phyloP scores from a whole-genome alignment of 768 basidiomycete species.

The Gloeophyllum trabeum region DNA sequence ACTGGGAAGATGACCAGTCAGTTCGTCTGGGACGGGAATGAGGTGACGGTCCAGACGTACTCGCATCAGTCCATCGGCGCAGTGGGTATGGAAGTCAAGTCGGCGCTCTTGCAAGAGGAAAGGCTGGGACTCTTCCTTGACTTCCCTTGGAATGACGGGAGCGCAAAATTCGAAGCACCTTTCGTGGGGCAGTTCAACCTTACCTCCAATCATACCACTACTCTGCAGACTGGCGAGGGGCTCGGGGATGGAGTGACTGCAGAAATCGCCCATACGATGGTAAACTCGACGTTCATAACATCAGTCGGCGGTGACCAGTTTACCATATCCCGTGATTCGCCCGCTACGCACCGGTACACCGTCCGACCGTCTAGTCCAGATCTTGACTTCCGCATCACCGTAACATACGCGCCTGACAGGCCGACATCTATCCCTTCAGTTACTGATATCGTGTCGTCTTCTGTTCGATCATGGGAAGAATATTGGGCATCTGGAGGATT shows the following conservation, averaged over 20 bases:
- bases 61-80: conserved; percentile 27
- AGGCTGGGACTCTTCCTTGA: conserved; percentile 40
- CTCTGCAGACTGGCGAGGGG: conserved; percentile 12
- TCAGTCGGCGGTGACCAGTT: conserved; percentile 29
- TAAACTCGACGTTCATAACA: conserved; percentile 28
- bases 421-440: conserved; percentile 12
- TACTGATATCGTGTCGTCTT: conserved; percentile 20
- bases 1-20: conserved; percentile 36
- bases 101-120: conserved; percentile 25
- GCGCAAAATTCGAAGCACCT: conserved; percentile 40
- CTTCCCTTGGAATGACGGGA: conserved; percentile 54
- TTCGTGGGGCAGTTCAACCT: conserved; percentile 44
- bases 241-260: conserved; percentile 16
- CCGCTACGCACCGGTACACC: conserved; percentile 34
- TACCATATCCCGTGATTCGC: conserved; percentile 28
- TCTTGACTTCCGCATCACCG: conserved; percentile 23
- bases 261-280: conserved; percentile 30
- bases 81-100: conserved; percentile 28
- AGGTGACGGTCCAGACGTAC: conserved; percentile 27
- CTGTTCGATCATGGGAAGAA: conserved; percentile 27
- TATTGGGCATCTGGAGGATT: conserved; percentile 42
- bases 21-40: conserved; percentile 25
- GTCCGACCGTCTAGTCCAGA: conserved; percentile 21
- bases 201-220: conserved; percentile 36
- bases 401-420: conserved; percentile 19